Conservation (phyloP, 1,284 basidiomycete genomes). For the Microbotryomycetes sp. region DNA sequence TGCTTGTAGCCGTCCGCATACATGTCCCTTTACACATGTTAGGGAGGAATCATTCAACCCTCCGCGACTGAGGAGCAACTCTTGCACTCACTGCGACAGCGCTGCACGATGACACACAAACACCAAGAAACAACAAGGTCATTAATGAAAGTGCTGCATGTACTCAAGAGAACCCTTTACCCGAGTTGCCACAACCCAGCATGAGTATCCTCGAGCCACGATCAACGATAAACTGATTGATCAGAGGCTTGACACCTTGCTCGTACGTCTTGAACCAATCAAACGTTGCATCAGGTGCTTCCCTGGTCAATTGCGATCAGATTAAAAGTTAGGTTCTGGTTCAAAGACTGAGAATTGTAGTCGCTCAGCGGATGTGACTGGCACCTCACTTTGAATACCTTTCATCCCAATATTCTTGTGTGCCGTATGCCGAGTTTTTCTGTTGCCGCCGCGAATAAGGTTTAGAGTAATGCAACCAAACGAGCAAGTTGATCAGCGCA, state of each 20-base stretch:
- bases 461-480: too few relatives aligned
- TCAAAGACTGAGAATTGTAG: conserved; percentile 47
- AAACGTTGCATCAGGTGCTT: conserved; percentile 58
- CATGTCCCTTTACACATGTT: conserved; percentile 46
- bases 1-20: conserved; percentile 80
- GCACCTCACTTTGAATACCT: background rate
- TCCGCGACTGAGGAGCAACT: too few relatives aligned
- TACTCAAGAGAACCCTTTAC: too few relatives aligned
- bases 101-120: background rate
- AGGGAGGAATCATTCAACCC: too few relatives aligned
- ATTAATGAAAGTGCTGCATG: too few relatives aligned
- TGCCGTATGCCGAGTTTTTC: conserved; percentile 64
- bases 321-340: conserved; percentile 34
- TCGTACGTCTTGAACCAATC: conserved; percentile 74
- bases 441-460: too few relatives aligned
- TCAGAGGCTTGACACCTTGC: conserved; percentile 34
- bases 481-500: too few relatives aligned
- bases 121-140: background rate
- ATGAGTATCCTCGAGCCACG: conserved; percentile 65
- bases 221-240: conserved; percentile 57
- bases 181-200: conserved; percentile 87
- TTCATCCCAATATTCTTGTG: conserved; percentile 63
- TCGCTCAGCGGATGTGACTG: too few relatives aligned
- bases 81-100: background rate
- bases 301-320: conserved; percentile 44